These are phyloP conservation scores for Diaporthe citrichinensis DNA, from an alignment of 2,329 filamentous ascomycete species.

Conservation along the genomic window DNA sequence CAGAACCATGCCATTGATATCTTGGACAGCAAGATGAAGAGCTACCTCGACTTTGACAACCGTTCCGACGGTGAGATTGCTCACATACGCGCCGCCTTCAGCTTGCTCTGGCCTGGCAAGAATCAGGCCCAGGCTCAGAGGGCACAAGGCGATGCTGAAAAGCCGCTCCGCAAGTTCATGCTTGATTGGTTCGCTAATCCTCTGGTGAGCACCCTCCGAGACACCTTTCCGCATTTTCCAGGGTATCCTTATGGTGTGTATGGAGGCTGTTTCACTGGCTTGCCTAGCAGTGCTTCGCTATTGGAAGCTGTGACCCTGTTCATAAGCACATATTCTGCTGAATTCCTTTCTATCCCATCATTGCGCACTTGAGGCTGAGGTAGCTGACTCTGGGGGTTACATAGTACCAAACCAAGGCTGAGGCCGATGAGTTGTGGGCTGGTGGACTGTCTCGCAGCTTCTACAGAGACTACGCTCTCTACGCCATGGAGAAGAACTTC, in stretches of 20 bases:
- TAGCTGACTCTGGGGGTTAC: not conserved
- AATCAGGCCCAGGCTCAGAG: not conserved
- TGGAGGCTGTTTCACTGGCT: too few relatives aligned
- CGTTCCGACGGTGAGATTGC: not conserved
- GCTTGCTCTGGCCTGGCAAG: not conserved
- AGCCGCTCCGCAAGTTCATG: not conserved
- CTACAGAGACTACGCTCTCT: not conserved
- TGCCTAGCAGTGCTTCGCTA: too few relatives aligned
- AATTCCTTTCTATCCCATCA: not conserved
- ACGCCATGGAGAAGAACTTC: not conserved
- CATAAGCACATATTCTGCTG: not conserved
- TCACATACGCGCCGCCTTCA: not conserved
- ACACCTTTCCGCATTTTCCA: rapidly evolving
- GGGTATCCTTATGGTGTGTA: too few relatives aligned
- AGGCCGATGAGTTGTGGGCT: not conserved
- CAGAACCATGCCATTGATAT: conserved; percentile 1
- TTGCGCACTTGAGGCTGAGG: rapidly evolving
- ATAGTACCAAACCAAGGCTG: not conserved
- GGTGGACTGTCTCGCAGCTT: not conserved
- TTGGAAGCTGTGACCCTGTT: too few relatives aligned
- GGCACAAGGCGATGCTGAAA: not conserved
- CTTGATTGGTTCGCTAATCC: not conserved
- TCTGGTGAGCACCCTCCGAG: not conserved
- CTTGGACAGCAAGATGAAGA: not conserved
- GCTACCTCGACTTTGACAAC: not conserved